Evolutionary conservation across 2,329 filamentous ascomycete genomes (phyloP).

Genomic region (Daldinia sp.): DNA sequence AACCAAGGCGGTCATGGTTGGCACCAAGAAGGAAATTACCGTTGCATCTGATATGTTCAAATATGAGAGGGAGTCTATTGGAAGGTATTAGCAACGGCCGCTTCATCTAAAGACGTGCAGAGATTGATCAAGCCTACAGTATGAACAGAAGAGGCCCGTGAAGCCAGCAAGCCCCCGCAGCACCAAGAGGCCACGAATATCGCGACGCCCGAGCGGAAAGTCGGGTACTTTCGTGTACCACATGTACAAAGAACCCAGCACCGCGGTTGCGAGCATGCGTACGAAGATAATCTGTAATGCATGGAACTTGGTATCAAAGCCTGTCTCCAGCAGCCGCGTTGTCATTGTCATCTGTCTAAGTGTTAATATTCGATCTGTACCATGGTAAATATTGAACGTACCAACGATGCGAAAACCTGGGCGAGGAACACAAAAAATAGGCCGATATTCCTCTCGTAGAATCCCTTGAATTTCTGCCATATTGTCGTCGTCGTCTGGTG

Average conservation of each 20-base stretch:
- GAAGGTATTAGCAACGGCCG: neutral
- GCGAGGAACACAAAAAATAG: slow-evolving; percentile 57
- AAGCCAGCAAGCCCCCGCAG: slow-evolving; percentile 72
- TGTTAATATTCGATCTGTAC: slow-evolving; percentile 12
- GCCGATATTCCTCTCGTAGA: slow-evolving; percentile 61
- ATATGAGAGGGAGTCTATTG: slow-evolving; percentile 69
- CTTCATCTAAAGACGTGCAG: neutral
- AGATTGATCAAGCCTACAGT: slow-evolving; percentile 50
- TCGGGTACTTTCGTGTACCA: slow-evolving; percentile 63
- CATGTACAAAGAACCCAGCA: slow-evolving; percentile 57
- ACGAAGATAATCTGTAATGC: slow-evolving; percentile 60
- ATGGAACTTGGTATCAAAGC: slow-evolving; percentile 57
- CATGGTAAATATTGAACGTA: slow-evolving; percentile 41
- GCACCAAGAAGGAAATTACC: slow-evolving; percentile 82
- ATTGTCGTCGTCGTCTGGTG: slow-evolving; percentile 8
- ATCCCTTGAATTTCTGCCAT: slow-evolving; percentile 50
- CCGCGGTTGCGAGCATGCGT: slow-evolving; percentile 55
- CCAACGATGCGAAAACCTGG: slow-evolving; percentile 57
- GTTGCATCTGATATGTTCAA: slow-evolving; percentile 83
- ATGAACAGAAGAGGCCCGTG: slow-evolving; percentile 74
- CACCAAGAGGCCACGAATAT: slow-evolving; percentile 72
- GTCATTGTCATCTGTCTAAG: slow-evolving; percentile 28
- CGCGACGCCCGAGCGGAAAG: slow-evolving; percentile 74
- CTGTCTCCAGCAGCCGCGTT: slow-evolving; percentile 52
- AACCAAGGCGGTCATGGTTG: slow-evolving; percentile 75